Conservation (phyloP, 2,329 filamentous ascomycete genomes). For the Aspergillus sp. region DNA sequence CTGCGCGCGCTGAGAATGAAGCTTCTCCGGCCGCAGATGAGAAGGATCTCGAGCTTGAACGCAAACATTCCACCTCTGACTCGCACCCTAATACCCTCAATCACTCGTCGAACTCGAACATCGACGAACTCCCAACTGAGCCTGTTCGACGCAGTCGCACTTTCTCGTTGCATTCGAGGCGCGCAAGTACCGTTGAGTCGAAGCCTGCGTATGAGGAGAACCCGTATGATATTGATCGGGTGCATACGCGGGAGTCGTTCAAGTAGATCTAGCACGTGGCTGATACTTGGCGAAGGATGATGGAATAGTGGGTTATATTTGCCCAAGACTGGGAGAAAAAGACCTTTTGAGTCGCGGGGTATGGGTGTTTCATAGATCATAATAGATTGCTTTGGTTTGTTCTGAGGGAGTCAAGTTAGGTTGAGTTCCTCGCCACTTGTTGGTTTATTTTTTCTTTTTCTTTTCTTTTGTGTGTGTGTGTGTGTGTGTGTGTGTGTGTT, state of each 20-base stretch:
- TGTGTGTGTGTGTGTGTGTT: too few relatives aligned
- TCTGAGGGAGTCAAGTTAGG: background rate
- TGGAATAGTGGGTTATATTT: too few relatives aligned
- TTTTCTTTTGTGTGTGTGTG: background rate
- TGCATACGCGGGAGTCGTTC: constrained; percentile 7
- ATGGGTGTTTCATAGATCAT: too few relatives aligned
- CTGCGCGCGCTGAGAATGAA: background rate
- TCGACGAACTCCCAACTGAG: background rate
- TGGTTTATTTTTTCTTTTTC: background rate
- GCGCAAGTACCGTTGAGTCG: background rate
- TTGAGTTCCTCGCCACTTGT: too few relatives aligned
- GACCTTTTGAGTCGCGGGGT: background rate
- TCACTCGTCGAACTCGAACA: background rate
- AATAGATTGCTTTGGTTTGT: background rate
- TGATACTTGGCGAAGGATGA: too few relatives aligned
- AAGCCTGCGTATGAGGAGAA: constrained; percentile 9
- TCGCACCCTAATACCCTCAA: background rate
- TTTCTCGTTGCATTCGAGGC: background rate
- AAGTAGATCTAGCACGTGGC: background rate
- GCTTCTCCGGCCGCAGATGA: background rate
- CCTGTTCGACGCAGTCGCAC: background rate
- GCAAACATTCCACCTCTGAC: background rate
- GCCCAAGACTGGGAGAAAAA: background rate
- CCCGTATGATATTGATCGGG: constrained; percentile 11
- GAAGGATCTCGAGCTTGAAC: background rate